A percentile compares a stretch with the other conserved stretches of the same genome.
phyloP scores from a whole-genome alignment of 2,329 filamentous ascomycete genomes.

The Lanzia echinophila region DNA sequence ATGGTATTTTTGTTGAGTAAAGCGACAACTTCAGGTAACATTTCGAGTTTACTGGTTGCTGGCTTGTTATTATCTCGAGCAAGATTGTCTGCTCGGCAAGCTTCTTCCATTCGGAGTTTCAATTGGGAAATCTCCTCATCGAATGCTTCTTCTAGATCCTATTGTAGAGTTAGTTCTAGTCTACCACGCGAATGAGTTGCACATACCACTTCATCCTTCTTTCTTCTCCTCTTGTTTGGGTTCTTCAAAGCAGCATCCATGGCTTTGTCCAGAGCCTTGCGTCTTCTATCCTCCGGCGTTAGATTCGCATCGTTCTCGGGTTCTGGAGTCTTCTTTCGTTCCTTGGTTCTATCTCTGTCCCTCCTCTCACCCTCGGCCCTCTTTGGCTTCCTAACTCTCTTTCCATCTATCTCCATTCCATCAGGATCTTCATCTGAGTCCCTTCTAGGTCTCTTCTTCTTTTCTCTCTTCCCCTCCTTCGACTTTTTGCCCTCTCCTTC shows the following conservation, averaged over 20 bases:
- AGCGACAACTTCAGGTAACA: constrained; percentile 83
- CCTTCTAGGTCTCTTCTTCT: constrained; percentile 57
- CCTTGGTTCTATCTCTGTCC: constrained; percentile 26
- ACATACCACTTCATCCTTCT: constrained; percentile 81
- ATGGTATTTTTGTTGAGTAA: constrained; percentile 86
- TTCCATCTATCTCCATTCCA: constrained; percentile 47
- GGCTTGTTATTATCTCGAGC: constrained; percentile 74
- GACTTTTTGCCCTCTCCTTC: constrained; percentile 67
- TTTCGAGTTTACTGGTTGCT: constrained; percentile 86
- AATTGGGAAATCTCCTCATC: constrained; percentile 86
- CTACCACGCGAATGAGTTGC: background rate
- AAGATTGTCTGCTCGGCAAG: constrained; percentile 78
- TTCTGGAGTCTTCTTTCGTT: constrained; percentile 43
- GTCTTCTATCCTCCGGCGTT: constrained; percentile 76
- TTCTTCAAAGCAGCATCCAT: constrained; percentile 87
- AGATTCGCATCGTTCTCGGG: constrained; percentile 71
- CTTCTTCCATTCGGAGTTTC: constrained; percentile 83
- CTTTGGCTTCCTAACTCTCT: constrained; percentile 38
- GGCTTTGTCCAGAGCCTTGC: constrained; percentile 75
- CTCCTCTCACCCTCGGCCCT: constrained; percentile 32
- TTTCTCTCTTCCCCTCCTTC: constrained; percentile 55
- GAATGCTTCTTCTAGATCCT: constrained; percentile 86
- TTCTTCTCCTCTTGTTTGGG: constrained; percentile 57
- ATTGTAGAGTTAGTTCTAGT: constrained; percentile 17
- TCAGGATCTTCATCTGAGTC: constrained; percentile 40